A percentile compares a stretch with the other conserved stretches of the same genome.
Evolutionary conservation across 192 early-diverging fungal species (phyloP).

Genomic region (Coemansia interrupta): DNA sequence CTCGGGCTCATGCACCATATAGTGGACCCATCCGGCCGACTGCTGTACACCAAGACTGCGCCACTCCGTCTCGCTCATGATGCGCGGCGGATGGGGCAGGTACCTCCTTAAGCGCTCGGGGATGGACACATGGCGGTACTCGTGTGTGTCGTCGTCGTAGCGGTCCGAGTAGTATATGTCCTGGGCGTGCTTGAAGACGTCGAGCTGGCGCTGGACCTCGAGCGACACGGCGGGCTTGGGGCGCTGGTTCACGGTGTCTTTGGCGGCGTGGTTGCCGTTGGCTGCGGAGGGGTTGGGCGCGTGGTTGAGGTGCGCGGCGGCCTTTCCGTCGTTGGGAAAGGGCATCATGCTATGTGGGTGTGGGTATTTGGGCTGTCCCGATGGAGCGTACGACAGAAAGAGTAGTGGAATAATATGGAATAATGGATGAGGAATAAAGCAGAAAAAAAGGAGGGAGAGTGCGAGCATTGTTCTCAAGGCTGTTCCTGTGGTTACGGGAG

Average conservation of each 20-base stretch:
- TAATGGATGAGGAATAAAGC: neutral
- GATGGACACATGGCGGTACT: conserved; percentile 50
- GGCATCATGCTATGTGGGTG: conserved; percentile 15
- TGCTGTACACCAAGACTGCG: conserved; percentile 44
- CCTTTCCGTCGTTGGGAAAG: conserved; percentile 11
- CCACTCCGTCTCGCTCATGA: conserved; percentile 44
- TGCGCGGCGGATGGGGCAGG: conserved; percentile 32
- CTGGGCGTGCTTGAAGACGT: conserved; percentile 25
- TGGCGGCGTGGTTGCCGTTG: neutral
- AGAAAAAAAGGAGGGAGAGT: neutral
- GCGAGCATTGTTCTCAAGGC: neutral
- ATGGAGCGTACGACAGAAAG: neutral
- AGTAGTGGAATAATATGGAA: neutral
- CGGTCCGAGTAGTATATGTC: conserved; percentile 49
- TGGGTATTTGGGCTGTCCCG: too few relatives aligned
- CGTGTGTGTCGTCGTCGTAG: conserved; percentile 45
- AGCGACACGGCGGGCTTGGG: conserved; percentile 9
- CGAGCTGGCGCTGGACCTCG: conserved; percentile 26
- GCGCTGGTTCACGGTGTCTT: neutral
- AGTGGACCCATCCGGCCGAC: conserved; percentile 51
- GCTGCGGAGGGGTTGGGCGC: conserved; percentile 17
- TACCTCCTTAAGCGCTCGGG: conserved; percentile 47
- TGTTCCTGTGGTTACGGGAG: too few relatives aligned
- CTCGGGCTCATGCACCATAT: conserved; percentile 50
- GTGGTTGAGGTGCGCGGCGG: too few relatives aligned